Evolutionary conservation across 2,329 filamentous ascomycete species (phyloP).

Genomic region (Aspergillus novoparasiticus): DNA sequence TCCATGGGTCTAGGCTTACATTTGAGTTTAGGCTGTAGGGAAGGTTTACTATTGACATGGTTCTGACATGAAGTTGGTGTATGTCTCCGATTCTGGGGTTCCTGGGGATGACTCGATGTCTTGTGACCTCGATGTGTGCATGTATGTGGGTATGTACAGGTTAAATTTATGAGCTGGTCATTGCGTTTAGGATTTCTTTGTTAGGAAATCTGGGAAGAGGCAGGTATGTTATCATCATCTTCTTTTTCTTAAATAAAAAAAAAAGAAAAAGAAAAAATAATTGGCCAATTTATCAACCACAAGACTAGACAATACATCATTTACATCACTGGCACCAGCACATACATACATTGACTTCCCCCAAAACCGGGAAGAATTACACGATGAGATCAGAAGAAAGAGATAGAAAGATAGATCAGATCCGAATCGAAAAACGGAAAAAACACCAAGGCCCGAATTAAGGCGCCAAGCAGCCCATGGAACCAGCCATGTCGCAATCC

Average conservation of each 20-base stretch:
- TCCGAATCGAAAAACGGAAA: not conserved
- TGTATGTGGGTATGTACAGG: too few relatives aligned
- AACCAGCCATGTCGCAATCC: not conserved
- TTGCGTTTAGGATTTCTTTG: not conserved
- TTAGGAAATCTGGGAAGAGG: not conserved
- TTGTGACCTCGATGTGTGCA: too few relatives aligned
- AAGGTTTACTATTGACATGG: not conserved
- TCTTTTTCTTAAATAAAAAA: too few relatives aligned
- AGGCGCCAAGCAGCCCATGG: not conserved
- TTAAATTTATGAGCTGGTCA: not conserved
- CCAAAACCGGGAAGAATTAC: not conserved
- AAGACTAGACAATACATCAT: too few relatives aligned
- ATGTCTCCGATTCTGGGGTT: not conserved
- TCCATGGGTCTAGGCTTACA: not conserved
- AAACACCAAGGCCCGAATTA: not conserved
- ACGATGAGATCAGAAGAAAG: not conserved
- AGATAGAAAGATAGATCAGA: not conserved
- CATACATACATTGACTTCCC: not conserved
- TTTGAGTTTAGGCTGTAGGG: not conserved
- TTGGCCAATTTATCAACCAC: too few relatives aligned
- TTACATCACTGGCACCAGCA: not conserved
- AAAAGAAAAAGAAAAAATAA: not conserved
- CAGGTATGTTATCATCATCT: not conserved
- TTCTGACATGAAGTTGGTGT: not conserved
- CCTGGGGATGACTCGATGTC: not conserved